Evolutionary conservation across 2,329 filamentous ascomycete species (phyloP).

Genomic region (Aureobasidium subglaciale): DNA sequence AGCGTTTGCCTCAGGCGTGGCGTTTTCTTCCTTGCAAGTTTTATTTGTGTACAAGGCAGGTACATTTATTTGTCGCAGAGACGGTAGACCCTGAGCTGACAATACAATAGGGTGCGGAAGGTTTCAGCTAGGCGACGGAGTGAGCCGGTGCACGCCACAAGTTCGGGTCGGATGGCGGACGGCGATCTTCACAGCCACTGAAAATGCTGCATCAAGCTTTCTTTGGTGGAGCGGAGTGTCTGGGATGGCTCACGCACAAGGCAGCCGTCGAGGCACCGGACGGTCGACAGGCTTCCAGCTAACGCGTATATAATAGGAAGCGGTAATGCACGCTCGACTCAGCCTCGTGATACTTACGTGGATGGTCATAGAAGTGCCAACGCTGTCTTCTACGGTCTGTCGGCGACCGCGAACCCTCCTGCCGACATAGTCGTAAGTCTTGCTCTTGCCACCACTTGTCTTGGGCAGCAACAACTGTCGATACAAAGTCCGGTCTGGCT

Average conservation of each 20-base stretch:
- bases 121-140: no score
- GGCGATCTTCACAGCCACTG: slow-evolving; percentile 3
- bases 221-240: neutral
- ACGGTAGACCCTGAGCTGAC: neutral
- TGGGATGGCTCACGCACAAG: neutral
- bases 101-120: neutral
- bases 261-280: slow-evolving; percentile 7
- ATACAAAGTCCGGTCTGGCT: neutral
- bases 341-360: slow-evolving; percentile 14
- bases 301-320: slow-evolving; percentile 12
- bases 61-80: neutral
- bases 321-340: slow-evolving; percentile 13
- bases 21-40: neutral
- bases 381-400: neutral
- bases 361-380: neutral
- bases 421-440: slow-evolving; percentile 1
- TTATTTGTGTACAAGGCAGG: slow-evolving; percentile 1
- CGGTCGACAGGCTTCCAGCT: slow-evolving; percentile 3
- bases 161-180: neutral
- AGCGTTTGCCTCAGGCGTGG: slow-evolving; percentile 12
- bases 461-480: slow-evolving; percentile 1
- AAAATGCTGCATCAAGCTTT: slow-evolving; percentile 9
- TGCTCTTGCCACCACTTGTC: neutral
- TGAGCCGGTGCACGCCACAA: no score
- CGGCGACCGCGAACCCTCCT: neutral